phyloP scores from a whole-genome alignment of 306 rosid species.

The Nissolia schottii region DNA sequence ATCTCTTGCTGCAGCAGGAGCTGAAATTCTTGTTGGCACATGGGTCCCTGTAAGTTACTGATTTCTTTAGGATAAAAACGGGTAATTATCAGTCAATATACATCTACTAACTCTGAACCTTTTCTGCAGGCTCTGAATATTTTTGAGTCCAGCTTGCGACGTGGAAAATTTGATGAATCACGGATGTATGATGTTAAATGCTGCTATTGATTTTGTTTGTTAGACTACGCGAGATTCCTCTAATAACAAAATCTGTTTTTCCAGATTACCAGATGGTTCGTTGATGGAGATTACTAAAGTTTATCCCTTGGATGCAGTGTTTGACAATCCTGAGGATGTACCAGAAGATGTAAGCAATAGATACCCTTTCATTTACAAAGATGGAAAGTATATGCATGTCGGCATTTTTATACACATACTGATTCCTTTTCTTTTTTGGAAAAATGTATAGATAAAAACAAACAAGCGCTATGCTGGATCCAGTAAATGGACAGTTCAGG shows the following conservation, averaged over 20 bases:
- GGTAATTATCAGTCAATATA: conserved; percentile 53
- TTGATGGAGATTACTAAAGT: conserved; percentile 85
- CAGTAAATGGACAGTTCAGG: conserved; percentile 70
- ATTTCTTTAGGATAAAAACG: conserved; percentile 17
- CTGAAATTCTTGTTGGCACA: conserved; percentile 97
- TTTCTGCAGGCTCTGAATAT: conserved; percentile 77
- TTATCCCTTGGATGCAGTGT: conserved; percentile 95
- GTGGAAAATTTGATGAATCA: conserved; percentile 91
- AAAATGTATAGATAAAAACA: conserved; percentile 57
- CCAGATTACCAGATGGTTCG: conserved; percentile 92
- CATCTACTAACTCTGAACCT: conserved; percentile 23
- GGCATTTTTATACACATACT: conserved; percentile 30
- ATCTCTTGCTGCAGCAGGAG: conserved; percentile 99
- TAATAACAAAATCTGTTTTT: conserved; percentile 26
- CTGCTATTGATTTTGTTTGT: conserved; percentile 14
- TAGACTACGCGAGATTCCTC: conserved; percentile 1
- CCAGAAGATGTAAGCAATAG: conserved; percentile 83
- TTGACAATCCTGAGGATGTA: conserved; percentile 84
- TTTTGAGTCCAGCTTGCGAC: conserved; percentile 88
- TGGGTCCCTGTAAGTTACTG: conserved; percentile 87
- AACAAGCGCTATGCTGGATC: conserved; percentile 98
- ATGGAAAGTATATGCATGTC: conserved; percentile 2
- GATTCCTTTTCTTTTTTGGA: not conserved
- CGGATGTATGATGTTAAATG: conserved; percentile 54
- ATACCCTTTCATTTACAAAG: not conserved